Percentiles rank a stretch among this genome's conserved stretches.
phyloP scores from a whole-genome alignment of 345 rosid genomes.

The Cardamine chenopodiifolia region DNA sequence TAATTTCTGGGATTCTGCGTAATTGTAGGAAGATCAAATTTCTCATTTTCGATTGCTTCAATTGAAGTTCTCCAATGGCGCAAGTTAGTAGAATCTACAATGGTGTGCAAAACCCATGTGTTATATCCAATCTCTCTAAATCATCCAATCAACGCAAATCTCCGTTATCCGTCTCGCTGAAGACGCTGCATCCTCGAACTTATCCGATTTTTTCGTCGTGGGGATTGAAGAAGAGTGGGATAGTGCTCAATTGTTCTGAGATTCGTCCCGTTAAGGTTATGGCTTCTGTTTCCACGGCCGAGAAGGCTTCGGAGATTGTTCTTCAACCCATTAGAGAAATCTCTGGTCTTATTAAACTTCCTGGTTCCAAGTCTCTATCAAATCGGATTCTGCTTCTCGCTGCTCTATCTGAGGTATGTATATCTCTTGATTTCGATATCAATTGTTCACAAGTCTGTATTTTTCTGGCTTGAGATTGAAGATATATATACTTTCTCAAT shows the following conservation, averaged over 20 bases:
- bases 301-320: conserved; percentile 76
- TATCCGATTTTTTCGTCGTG: conserved; percentile 36
- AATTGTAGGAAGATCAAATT: not conserved
- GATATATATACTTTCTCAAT: not conserved
- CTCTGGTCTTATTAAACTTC: conserved; percentile 77
- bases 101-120: conserved; percentile 44
- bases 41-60: not conserved
- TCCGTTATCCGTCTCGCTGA: conserved; percentile 44
- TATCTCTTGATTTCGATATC: not conserved
- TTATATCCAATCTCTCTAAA: conserved; percentile 43
- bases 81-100: conserved; percentile 57
- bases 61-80: conserved; percentile 48
- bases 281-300: conserved; percentile 64
- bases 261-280: conserved; percentile 47
- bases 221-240: conserved; percentile 41
- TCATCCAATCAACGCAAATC: conserved; percentile 37
- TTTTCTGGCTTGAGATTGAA: not conserved
- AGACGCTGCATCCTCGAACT: conserved; percentile 46
- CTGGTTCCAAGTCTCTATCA: conserved; percentile 94
- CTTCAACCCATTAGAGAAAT: conserved; percentile 84
- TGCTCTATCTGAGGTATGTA: conserved; percentile 87
- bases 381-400: conserved; percentile 94
- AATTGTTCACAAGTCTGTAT: not conserved
- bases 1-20: not conserved
- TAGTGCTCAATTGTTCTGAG: not conserved